These are phyloP conservation scores for Talaromyces sp. DNA, from an alignment of 2,329 filamentous ascomycete species.

Conservation along the genomic window DNA sequence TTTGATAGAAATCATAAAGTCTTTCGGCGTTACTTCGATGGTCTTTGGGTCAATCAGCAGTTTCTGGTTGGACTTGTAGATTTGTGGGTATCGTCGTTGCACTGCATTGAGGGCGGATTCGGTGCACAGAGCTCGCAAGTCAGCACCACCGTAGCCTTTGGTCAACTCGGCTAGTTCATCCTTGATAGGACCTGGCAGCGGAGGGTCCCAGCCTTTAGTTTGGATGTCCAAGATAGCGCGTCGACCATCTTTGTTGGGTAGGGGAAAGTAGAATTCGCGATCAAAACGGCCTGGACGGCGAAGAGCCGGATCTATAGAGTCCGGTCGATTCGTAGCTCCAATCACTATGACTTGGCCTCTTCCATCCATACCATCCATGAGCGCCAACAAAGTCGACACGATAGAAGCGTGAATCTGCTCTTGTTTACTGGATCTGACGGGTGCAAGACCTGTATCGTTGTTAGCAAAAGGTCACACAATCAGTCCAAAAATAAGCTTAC, in stretches of 20 bases:
- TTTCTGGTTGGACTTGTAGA: slow-evolving; percentile 86
- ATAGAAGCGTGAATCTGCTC: slow-evolving; percentile 99
- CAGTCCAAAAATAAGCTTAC: slow-evolving; percentile 35
- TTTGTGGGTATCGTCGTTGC: slow-evolving; percentile 91
- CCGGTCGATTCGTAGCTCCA: slow-evolving; percentile 94
- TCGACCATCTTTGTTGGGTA: slow-evolving; percentile 75
- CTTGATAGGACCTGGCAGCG: slow-evolving; percentile 72
- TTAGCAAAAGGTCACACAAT: slow-evolving; percentile 1
- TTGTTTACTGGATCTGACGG: slow-evolving; percentile 94
- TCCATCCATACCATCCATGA: slow-evolving; percentile 99
- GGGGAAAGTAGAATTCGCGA: slow-evolving; percentile 94
- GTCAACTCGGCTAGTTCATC: slow-evolving; percentile 75
- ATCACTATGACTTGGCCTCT: slow-evolving; percentile 97
- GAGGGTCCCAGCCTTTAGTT: slow-evolving; percentile 83
- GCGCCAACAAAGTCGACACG: slow-evolving; percentile 82
- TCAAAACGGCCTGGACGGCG: slow-evolving; percentile 92
- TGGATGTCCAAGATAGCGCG: slow-evolving; percentile 91
- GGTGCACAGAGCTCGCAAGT: slow-evolving; percentile 87
- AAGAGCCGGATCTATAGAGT: slow-evolving; percentile 94
- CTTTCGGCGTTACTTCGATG: slow-evolving; percentile 82
- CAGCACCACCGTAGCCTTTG: slow-evolving; percentile 94
- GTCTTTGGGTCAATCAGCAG: slow-evolving; percentile 78
- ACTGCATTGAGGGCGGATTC: slow-evolving; percentile 95
- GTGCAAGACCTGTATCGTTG: slow-evolving; percentile 60
- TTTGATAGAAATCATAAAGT: slow-evolving; percentile 96